These are phyloP conservation scores for Ustilago loliicola DNA, from an alignment of 1,284 basidiomycete species.

Conservation along the genomic window DNA sequence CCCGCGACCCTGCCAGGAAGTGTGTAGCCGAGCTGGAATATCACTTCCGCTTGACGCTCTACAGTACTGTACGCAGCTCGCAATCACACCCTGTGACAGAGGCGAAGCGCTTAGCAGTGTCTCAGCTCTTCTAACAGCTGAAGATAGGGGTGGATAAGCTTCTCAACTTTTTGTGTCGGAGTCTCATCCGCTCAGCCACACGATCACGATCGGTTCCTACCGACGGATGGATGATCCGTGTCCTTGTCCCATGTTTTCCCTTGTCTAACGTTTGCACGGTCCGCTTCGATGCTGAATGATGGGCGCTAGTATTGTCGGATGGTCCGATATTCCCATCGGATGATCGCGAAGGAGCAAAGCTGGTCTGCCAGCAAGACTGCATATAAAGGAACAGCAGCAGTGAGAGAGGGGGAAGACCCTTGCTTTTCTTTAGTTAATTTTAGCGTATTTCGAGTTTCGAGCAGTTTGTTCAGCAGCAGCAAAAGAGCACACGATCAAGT, in stretches of 20 bases:
- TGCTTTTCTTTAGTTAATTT: slow-evolving; percentile 4
- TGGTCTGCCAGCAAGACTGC: not conserved
- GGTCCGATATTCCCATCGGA: not conserved
- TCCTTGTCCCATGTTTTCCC: slow-evolving; percentile 1
- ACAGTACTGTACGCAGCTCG: not conserved
- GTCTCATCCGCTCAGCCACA: not conserved
- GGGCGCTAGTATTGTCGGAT: not conserved
- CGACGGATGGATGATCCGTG: slow-evolving; percentile 7
- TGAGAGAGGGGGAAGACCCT: not conserved
- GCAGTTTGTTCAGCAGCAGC: not conserved
- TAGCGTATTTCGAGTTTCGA: not conserved
- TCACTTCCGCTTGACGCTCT: not conserved
- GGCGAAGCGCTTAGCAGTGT: slow-evolving; percentile 2
- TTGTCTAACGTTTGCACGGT: not conserved
- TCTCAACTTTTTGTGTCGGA: slow-evolving; percentile 1
- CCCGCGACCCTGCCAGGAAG: slow-evolving; percentile 1
- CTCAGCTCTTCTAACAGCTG: not conserved
- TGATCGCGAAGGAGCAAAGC: not conserved
- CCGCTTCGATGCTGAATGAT: not conserved
- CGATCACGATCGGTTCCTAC: slow-evolving; percentile 3
- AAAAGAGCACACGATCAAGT: not conserved
- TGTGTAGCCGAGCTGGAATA: not conserved
- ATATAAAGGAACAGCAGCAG: not conserved
- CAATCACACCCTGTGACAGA: not conserved
- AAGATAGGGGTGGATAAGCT: slow-evolving; percentile 3